A percentile compares a stretch with the other conserved stretches of the same genome.
phyloP scores from a whole-genome alignment of 2,329 filamentous ascomycete species.

The Cladosporium austrohemisphaericum region DNA sequence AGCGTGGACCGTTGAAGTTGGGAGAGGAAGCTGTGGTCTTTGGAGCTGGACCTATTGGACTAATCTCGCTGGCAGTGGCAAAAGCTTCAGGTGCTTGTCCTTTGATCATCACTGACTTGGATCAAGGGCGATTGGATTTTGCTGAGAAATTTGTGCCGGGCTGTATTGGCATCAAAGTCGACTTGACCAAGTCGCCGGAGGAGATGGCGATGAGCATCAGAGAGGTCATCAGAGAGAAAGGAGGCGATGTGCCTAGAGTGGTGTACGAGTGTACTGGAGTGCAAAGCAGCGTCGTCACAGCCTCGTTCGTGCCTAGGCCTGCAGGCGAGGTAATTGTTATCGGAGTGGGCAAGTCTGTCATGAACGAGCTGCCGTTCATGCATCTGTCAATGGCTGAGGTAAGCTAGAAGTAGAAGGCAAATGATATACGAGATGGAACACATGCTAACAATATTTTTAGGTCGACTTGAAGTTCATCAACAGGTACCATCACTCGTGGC shows the following conservation, averaged over 20 bases:
- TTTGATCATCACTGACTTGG: constrained; percentile 81
- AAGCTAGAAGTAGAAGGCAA: neutral
- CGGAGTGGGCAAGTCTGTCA: constrained; percentile 32
- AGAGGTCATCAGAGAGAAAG: constrained; percentile 20
- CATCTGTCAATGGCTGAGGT: constrained; percentile 33
- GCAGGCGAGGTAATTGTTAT: constrained; percentile 35
- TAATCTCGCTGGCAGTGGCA: constrained; percentile 56
- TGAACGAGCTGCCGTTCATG: constrained; percentile 38
- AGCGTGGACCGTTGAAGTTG: constrained; percentile 31
- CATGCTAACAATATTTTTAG: neutral
- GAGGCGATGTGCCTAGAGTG: constrained; percentile 26
- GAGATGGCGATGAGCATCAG: constrained; percentile 27
- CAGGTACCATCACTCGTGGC: constrained; percentile 67
- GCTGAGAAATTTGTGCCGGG: constrained; percentile 60
- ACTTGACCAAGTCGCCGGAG: constrained; percentile 21
- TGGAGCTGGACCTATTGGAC: constrained; percentile 62
- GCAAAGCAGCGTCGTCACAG: constrained; percentile 32
- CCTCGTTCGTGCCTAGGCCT: constrained; percentile 23
- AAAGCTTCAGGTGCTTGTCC: constrained; percentile 66
- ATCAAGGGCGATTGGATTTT: constrained; percentile 72
- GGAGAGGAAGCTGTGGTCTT: constrained; percentile 49
- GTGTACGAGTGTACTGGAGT: constrained; percentile 37
- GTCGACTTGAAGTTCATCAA: constrained; percentile 67
- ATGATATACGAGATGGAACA: neutral
- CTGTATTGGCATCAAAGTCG: constrained; percentile 27